Evolutionary conservation across 331 rosid genomes (phyloP), one percentile per base, ranked within the genome.

Genomic region (Rhamnella rubrinervis): DNA sequence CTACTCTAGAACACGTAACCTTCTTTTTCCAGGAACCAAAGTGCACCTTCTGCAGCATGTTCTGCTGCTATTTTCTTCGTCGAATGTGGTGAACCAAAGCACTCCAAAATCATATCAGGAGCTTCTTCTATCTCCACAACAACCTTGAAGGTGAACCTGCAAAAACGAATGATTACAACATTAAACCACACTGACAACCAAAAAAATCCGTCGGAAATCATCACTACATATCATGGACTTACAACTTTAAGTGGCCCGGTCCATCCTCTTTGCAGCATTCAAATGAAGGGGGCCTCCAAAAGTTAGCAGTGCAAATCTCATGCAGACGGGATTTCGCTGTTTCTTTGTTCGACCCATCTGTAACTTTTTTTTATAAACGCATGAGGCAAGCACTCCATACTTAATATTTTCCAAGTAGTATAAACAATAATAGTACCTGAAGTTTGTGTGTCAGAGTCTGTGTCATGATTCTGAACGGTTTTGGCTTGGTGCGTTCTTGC

Each of bases 181-280:
- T 21, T 13, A 6, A 35, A 20, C 46, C 41, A 59, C 41, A 59
- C 49, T 44, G 49, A 11, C 13, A 44, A 44, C 49, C 49, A 44
- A 44, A 11, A 44, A 9, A 14, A 14, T 11, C 49, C 14, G 16
- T 40, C 46, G 12, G 46, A 1, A 10, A 5, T 52, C 58, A 53
- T 53, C 58, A 35, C 63, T 31, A 31, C 35, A 38, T 72, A 76
- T 65, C 61, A 63, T 13, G 59, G 35, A 81, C 98, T 95, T 83
- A 91, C 97, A 40, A 56, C 76, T 88, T 91, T 63, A 83, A 41
- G 77, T 95, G 97, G 81, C 79, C 69, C 59, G 89, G 97, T 70
- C 98, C 98, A 67, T 85, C 96, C 71, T 85, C 97, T 10, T 76
- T 77, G 85, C 89, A 76, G 81, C 95, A 87, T 65, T 89, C 92